phyloP scores from a whole-genome alignment of 2,329 filamentous ascomycete species.

The Emergomyces pasteurianus region DNA sequence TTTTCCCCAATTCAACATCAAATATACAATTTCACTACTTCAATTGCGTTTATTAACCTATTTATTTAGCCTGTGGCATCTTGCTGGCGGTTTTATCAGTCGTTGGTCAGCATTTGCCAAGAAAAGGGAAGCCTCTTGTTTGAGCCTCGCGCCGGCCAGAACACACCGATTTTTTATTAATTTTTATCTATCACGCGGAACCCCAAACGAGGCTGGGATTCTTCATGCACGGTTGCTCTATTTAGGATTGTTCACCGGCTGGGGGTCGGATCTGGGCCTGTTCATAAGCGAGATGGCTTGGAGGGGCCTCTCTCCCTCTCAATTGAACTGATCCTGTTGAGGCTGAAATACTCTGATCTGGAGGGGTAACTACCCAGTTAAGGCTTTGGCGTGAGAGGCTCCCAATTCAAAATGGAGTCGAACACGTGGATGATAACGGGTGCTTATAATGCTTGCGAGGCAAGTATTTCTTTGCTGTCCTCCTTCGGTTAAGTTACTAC shows the following conservation, averaged over 20 bases:
- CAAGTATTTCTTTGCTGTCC: neutral
- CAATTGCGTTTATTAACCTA: neutral
- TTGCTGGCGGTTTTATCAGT: neutral
- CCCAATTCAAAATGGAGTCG: neutral
- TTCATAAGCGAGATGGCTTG: neutral
- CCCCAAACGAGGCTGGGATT: neutral
- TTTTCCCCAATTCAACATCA: neutral
- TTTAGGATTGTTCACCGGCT: neutral
- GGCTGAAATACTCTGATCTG: neutral
- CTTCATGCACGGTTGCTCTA: neutral
- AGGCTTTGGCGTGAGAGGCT: too few species aligned
- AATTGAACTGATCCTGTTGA: neutral
- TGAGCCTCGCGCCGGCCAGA: neutral
- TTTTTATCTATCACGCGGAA: neutral
- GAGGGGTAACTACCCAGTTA: neutral
- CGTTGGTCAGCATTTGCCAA: neutral
- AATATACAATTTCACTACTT: neutral
- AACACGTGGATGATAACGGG: neutral
- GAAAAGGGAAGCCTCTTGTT: neutral
- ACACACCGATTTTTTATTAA: too few species aligned
- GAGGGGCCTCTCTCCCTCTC: neutral
- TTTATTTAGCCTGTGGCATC: neutral
- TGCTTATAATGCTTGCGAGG: neutral
- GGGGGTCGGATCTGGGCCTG: neutral
- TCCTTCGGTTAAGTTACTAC: too few species aligned